Conservation (phyloP, 805 yeast genomes). For the Lipomyces yamadae region DNA sequence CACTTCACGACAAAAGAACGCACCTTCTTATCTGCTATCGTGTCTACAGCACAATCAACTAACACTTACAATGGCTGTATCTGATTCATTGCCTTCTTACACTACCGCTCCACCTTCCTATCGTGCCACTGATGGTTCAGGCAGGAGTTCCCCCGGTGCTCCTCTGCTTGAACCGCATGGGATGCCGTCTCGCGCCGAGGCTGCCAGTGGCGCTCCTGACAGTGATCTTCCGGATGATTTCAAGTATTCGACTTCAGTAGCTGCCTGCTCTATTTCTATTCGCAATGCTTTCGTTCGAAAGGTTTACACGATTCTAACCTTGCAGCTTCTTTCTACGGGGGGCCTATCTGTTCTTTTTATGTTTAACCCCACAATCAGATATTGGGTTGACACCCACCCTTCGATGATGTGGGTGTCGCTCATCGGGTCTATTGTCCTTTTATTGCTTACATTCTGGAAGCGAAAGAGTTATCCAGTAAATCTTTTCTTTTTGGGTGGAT, state of each 20-base stretch:
- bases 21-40: not conserved
- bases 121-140: not conserved
- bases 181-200: constrained; percentile 16
- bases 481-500: constrained; percentile 61
- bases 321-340: constrained; percentile 68
- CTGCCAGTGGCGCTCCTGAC: constrained; percentile 26
- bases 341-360: constrained; percentile 59
- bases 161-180: constrained; percentile 30
- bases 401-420: constrained; percentile 65
- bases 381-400: constrained; percentile 61
- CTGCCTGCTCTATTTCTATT: constrained; percentile 74
- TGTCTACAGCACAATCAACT: not conserved
- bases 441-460: constrained; percentile 66
- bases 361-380: constrained; percentile 51
- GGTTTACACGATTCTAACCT: constrained; percentile 72
- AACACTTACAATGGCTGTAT: not conserved
- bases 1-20: not conserved
- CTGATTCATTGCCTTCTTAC: constrained; percentile 15
- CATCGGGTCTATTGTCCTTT: constrained; percentile 63
- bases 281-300: constrained; percentile 77
- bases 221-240: constrained; percentile 58
- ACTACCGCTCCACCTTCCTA: constrained; percentile 35
- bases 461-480: constrained; percentile 74
- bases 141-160: constrained; percentile 3
- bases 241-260: constrained; percentile 77